Evolutionary conservation across 345 rosid genomes (phyloP).

Genomic region (Populus nigra): DNA sequence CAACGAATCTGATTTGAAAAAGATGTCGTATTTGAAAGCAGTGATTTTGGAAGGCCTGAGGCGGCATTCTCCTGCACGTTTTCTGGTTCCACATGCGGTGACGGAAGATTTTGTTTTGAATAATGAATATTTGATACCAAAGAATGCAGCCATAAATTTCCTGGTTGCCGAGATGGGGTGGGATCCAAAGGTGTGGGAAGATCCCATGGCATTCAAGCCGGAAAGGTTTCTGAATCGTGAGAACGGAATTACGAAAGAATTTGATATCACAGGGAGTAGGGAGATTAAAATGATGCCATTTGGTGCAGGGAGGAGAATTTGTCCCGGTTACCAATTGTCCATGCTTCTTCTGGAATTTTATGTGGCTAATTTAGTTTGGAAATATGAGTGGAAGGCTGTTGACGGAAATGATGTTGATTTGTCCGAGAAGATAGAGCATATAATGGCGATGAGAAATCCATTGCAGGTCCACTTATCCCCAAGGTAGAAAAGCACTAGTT

Average conservation of each 20-base stretch:
- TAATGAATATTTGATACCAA: slow-evolving; percentile 12
- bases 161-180: slow-evolving; percentile 20
- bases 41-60: slow-evolving; percentile 13
- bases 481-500: neutral
- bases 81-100: slow-evolving; percentile 16
- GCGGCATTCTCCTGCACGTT: slow-evolving; percentile 22
- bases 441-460: slow-evolving; percentile 13
- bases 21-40: slow-evolving; percentile 19
- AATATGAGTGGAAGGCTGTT: slow-evolving; percentile 6
- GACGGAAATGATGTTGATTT: slow-evolving; percentile 16
- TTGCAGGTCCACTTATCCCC: neutral
- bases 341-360: slow-evolving; percentile 13
- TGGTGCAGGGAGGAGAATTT: slow-evolving; percentile 26
- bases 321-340: slow-evolving; percentile 14
- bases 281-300: slow-evolving; percentile 28
- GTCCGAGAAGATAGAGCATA: slow-evolving; percentile 14
- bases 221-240: slow-evolving; percentile 13
- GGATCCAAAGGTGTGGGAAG: slow-evolving; percentile 26
- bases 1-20: slow-evolving; percentile 6
- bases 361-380: slow-evolving; percentile 19
- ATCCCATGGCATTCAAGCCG: slow-evolving; percentile 22
- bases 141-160: slow-evolving; percentile 12
- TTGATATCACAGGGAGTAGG: slow-evolving; percentile 14
- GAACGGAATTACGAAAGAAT: neutral
- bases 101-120: slow-evolving; percentile 11